Base-by-base conservation (phyloP, 805 yeast species). In the Zygotorulaspora florentina region DNA sequence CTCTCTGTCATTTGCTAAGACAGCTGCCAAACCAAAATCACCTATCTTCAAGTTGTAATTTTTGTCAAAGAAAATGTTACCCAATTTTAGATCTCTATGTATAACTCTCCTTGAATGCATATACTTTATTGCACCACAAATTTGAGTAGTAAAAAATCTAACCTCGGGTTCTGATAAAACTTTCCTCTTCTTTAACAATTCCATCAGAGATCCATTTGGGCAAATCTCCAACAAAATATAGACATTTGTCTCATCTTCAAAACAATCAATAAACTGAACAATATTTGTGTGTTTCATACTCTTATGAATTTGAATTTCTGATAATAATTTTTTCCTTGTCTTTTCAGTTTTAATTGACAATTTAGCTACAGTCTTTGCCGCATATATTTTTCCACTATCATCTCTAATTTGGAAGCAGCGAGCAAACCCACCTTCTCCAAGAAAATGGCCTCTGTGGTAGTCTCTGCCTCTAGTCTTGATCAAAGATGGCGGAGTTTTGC, bases 381-480 rank as follows among this genome's bases (percentile, higher is more conserved):
- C 99, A 67, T 75, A 93, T 1, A 87, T 77, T 59, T 80, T 79
- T 29, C 98, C 98, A 53, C 78, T 72, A 50, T 88, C 85, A 68
- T 90, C 96, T 63, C 85, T 87, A 75, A 93, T 93, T 66, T 93
- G 97, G 70, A 93, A 93, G 64, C 99, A 93, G 62, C 98, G 80
- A 13, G 99, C 99, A 73, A 93, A 93, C 0, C 99, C 99, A 50
- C 99, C 99, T 70, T 91, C 98, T 30, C 99, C 99, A 29, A 93
- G 73, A 58, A 89, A 90, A 48, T 75, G 75, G 1, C 98, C 98
- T 62, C 98, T 79, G 53, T 85, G 87, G 67, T 86, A 93, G 57
- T 89, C 95, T 62, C 87, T 80, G 36, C 96, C 96, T 68, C 90
- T 79, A 35, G 93, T 87, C 56, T 91, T 78, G 54, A 93, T 95